Evolutionary conservation across 345 rosid species (phyloP).

Genomic region (Euphorbia tirucalli): DNA sequence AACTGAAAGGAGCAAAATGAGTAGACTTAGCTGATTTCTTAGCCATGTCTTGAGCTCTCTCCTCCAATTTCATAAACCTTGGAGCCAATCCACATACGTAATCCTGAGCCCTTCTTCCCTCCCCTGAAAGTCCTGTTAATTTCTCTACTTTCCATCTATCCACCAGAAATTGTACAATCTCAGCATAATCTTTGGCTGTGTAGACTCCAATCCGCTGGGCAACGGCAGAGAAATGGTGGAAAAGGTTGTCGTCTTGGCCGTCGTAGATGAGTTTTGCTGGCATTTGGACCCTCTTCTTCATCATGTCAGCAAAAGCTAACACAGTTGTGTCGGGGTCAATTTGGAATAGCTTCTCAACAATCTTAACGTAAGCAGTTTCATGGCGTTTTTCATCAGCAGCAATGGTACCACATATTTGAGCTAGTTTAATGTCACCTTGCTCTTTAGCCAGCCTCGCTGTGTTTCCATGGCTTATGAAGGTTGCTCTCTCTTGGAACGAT

Average conservation of each 20-base stretch:
- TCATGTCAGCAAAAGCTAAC: slow-evolving; percentile 34
- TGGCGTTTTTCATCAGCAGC: slow-evolving; percentile 40
- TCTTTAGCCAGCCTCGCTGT: slow-evolving; percentile 32
- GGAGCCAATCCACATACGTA: slow-evolving; percentile 29
- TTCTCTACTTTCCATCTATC: slow-evolving; percentile 27
- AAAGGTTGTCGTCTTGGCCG: slow-evolving; percentile 32
- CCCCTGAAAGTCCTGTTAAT: slow-evolving; percentile 21
- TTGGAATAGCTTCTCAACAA: slow-evolving; percentile 36
- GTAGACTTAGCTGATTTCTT: slow-evolving; percentile 3
- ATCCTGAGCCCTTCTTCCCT: slow-evolving; percentile 30
- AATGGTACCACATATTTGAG: slow-evolving; percentile 36
- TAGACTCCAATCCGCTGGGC: slow-evolving; percentile 33
- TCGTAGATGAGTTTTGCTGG: slow-evolving; percentile 31
- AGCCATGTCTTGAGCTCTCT: slow-evolving; percentile 25
- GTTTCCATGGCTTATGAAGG: slow-evolving; percentile 39
- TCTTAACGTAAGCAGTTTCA: slow-evolving; percentile 30
- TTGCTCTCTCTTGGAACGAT: slow-evolving; percentile 43
- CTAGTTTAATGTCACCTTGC: slow-evolving; percentile 32
- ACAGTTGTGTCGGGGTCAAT: slow-evolving; percentile 30
- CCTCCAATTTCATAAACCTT: slow-evolving; percentile 24
- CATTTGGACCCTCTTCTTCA: slow-evolving; percentile 34
- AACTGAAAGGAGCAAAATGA: slow-evolving; percentile 16
- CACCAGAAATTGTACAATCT: slow-evolving; percentile 30
- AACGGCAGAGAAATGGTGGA: slow-evolving; percentile 26
- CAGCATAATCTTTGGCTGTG: slow-evolving; percentile 26